phyloP scores from a whole-genome alignment of 2,329 filamentous ascomycete species.

The Diplodia mutila region DNA sequence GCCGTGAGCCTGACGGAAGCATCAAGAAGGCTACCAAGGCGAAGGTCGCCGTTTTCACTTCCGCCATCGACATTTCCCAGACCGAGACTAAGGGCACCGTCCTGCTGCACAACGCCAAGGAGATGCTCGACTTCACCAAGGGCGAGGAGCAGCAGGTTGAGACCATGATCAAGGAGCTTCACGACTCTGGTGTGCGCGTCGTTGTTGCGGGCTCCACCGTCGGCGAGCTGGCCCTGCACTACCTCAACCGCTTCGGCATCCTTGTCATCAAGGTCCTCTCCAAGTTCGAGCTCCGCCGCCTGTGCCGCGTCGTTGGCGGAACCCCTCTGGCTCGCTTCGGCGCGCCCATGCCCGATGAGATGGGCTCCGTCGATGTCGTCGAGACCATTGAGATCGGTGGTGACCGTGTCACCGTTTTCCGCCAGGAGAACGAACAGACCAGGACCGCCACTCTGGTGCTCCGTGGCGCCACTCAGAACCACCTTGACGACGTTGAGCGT shows the following conservation, averaged over 20 bases:
- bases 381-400: slow-evolving; percentile 98
- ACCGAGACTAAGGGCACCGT: slow-evolving; percentile 99
- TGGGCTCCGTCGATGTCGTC: slow-evolving; percentile 91
- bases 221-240: slow-evolving; percentile 94
- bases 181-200: slow-evolving; percentile 91
- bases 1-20: slow-evolving; percentile 85
- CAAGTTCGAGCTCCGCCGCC: slow-evolving; percentile 93
- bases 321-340: slow-evolving; percentile 94
- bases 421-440: slow-evolving; percentile 91
- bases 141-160: slow-evolving; percentile 94
- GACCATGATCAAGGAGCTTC: slow-evolving; percentile 87
- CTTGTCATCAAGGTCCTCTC: slow-evolving; percentile 95
- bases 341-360: slow-evolving; percentile 99
- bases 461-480: slow-evolving; percentile 94
- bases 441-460: slow-evolving; percentile 93
- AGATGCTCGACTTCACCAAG: slow-evolving; percentile 98
- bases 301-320: slow-evolving; percentile 95
- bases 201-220: slow-evolving; percentile 92
- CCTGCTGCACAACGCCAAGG: slow-evolving; percentile 92
- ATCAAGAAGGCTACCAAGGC: slow-evolving; percentile 91
- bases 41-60: slow-evolving; percentile 93
- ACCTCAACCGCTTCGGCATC: slow-evolving; percentile 96
- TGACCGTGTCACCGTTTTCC: slow-evolving; percentile 96
- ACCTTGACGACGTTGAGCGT: slow-evolving; percentile 94
- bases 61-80: slow-evolving; percentile 91